Percentiles rank a stretch among this genome's conserved stretches.
Evolutionary conservation across 257 asterid genomes (phyloP).

Genomic region (Henckelia pumila): DNA sequence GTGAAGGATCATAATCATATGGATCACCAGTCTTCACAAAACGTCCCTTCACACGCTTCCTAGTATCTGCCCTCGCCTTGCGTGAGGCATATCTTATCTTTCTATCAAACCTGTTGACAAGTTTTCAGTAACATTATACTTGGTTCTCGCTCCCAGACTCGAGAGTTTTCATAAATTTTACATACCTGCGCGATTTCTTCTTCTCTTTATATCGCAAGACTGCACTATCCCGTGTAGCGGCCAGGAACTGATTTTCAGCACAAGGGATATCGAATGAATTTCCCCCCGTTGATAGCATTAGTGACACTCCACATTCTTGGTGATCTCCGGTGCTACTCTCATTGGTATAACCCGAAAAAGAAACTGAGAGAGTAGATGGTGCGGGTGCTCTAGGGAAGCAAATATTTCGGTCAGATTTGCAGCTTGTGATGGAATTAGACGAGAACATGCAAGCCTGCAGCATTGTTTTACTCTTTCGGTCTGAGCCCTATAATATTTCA

Average conservation of each 20-base stretch:
- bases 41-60: constrained; percentile 79
- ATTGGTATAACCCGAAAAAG: constrained; percentile 34
- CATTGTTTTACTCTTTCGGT: constrained; percentile 32
- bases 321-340: constrained; percentile 37
- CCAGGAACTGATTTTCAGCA: constrained; percentile 36
- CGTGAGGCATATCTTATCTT: constrained; percentile 63
- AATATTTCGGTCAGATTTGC: constrained; percentile 41
- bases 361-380: constrained; percentile 36
- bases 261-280: constrained; percentile 27
- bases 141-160: background rate
- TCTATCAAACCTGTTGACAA: constrained; percentile 47
- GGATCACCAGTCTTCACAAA: constrained; percentile 70
- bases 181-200: constrained; percentile 61
- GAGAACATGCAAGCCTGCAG: constrained; percentile 42
- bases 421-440: constrained; percentile 39
- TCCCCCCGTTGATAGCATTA: constrained; percentile 39
- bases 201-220: constrained; percentile 68
- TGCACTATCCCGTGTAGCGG: constrained; percentile 52
- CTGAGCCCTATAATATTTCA: constrained; percentile 33
- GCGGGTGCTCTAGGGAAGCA: constrained; percentile 32
- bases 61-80: constrained; percentile 65
- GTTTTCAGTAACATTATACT: background rate
- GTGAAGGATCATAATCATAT: constrained; percentile 61
- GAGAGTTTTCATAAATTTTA: too few species aligned
- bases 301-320: constrained; percentile 40